Evolutionary conservation across 352 stramenopile genomes (phyloP), one percentile per base, ranked within the genome.

Genomic region (Globisporangium spinosum): DNA sequence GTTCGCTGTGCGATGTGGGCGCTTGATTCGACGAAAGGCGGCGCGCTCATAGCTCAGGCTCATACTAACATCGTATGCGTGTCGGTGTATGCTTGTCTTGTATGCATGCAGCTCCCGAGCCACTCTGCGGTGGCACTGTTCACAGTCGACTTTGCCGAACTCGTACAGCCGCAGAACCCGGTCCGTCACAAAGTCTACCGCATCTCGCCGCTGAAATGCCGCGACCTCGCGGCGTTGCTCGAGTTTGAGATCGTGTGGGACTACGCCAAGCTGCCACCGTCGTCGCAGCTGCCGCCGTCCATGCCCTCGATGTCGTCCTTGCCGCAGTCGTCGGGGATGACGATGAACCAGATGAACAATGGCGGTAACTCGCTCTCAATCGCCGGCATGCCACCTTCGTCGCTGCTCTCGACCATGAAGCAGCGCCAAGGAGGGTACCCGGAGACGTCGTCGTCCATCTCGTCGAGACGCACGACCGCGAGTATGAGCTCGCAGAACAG

Each of bases 211-310:
- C 63, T 88, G 25, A 93, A 91, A 65, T 93, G 85, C 75, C 81
- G 85, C 56, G 85, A 93, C 65, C 71, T 91, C 29, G 85, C 83
- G 5, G 85, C 85, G 32, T 83, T 79, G 2, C 74, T 93, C 60
- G 83, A 93, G 74, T 85, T 93, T 55, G 82, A 91, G 56, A 85
- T 93, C 61, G 78, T 83, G 9, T 93, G 85, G 85, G 81, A 90
- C 62, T 75, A 79, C 34, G 65, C 65, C 45, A 29, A 35, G 34
- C 20, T n/a, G n/a, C 20, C 64, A 2, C 58, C 71, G 23, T 32
- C 70, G 3, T 64, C 29, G 7, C 57, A 75, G 22, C n/a, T 38
- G 20, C 29, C 71, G 12, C 29, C 56, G 56, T 23, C 35, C 70
- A 7, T 67, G 23, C 20, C 62, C 71, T 25, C 61, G 2, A 59